Evolutionary conservation across 129 eudicot species (phyloP), one percentile per base, ranked within the genome.

Genomic region (Gnaphalium uliginosum): DNA sequence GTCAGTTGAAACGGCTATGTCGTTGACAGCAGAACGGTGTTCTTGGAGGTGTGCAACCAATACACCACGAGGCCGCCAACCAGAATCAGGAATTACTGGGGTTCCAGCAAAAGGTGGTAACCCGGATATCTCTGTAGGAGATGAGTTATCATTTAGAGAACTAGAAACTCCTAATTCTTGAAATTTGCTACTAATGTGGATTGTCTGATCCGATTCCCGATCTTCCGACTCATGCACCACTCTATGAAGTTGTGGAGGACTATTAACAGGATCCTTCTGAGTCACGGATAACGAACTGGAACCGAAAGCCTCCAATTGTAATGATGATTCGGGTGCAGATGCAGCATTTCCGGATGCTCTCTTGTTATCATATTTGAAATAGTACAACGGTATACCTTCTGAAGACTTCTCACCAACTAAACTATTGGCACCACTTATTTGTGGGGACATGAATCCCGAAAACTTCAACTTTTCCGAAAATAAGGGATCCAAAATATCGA

Each of bases 61-160:
- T 63, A 94, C 96, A 22, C 99, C 99, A 59, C 97, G 90, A 19
- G 99, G 99, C 76, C 89, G 84, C 99, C 99, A 94, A 53, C 99
- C 97, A 23, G 97, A 86, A 86, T 93, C 98, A 5, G 96, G 87
- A 77, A 83, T 75, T 27, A 85, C 80, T 6, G 86, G 79, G 57
- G 89, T 60, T 81, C 90, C 75, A 64, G 84, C 71, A 59, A 82
- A 83, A 27, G 96, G 74, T 56, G 98, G 27, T 54, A 80, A 30
- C 54, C 83, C 93, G 22, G 81, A 23, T 58, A 74, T 68, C 63
- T 87, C 93, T 15, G 70, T 76, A 23, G 88, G 74, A 24, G 85
- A 21, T 22, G 96, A 76, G 73, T 46, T 83, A 65, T 84, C 88
- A 22, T 81, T 91, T 33, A 72, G 50, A 30, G 96, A 56, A 61